Percentiles rank a stretch among this genome's conserved stretches.
These are phyloP conservation scores for Colletotrichum caudatum DNA, from an alignment of 2,329 filamentous ascomycete species.

Conservation along the genomic window DNA sequence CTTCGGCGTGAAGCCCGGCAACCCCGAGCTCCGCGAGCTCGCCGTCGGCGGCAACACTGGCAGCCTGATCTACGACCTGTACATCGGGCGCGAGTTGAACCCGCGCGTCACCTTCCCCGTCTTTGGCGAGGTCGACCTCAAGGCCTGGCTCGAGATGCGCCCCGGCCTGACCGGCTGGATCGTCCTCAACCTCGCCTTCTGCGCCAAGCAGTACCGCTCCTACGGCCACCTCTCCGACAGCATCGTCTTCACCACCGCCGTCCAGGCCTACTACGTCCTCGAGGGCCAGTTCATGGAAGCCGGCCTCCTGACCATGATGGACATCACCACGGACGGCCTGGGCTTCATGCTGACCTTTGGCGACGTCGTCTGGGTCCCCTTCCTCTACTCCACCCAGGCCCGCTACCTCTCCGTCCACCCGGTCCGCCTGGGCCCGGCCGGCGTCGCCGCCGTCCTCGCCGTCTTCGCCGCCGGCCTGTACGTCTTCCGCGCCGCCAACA, in stretches of 20 bases:
- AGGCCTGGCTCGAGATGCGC: slow-evolving; percentile 76
- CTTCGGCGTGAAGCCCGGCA: slow-evolving; percentile 73
- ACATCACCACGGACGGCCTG: slow-evolving; percentile 79
- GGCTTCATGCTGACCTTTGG: slow-evolving; percentile 82
- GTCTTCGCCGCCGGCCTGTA: slow-evolving; percentile 73
- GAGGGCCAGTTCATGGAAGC: slow-evolving; percentile 78
- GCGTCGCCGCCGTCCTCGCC: slow-evolving; percentile 66
- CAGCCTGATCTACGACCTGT: slow-evolving; percentile 80
- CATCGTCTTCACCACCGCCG: slow-evolving; percentile 72
- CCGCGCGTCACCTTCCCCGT: slow-evolving; percentile 74
- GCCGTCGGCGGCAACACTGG: slow-evolving; percentile 75
- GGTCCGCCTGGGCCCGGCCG: slow-evolving; percentile 68
- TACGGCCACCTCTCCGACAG: slow-evolving; percentile 77
- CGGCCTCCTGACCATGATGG: slow-evolving; percentile 79
- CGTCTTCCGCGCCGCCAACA: slow-evolving; percentile 79
- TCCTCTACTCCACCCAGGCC: slow-evolving; percentile 76
- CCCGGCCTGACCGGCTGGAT: slow-evolving; percentile 79
- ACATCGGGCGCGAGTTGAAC: slow-evolving; percentile 81
- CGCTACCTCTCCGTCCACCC: slow-evolving; percentile 79
- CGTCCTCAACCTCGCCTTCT: slow-evolving; percentile 75
- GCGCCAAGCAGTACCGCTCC: slow-evolving; percentile 77
- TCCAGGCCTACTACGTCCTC: slow-evolving; percentile 76
- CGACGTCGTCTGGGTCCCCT: slow-evolving; percentile 79
- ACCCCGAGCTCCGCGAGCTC: slow-evolving; percentile 71
- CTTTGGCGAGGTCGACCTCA: slow-evolving; percentile 77